Base-by-base conservation (phyloP, 306 rosid genomes). In the Ziziphus jujuba region DNA sequence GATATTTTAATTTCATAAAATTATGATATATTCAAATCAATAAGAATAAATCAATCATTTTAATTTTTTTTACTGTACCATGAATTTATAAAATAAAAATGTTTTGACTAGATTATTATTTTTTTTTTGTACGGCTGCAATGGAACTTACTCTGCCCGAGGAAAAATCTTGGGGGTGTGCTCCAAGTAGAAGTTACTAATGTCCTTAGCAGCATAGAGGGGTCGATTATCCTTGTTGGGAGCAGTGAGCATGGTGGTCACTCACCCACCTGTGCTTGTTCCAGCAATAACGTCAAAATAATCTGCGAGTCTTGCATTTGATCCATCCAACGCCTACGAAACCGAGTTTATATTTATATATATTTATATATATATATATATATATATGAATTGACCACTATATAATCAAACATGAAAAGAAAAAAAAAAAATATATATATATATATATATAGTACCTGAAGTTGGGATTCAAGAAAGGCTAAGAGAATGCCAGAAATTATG, bases 161-260 rank as follows among this genome's bases (percentile, higher is more conserved):
- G 82, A 28, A 81, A 81, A 34, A 81, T 81, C 56, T 44, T 45
- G 2, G 82, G 80, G 17, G 65, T 3, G 12, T 81, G 79, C 6
- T 77, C 62, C 8, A 77, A 61, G 53, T 81, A 81, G 64, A 81
- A 77, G 6, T 71, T 24, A 65, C 12, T 72, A 48, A 81, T 70
- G 65, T 73, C 77, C 31, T 77, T 62, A 0, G 86, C 86, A n/a
- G 79, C 70, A 34, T 14, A 81, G 38, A 81, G 5, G 25, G 82
- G 86, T 6, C 73, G 75, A 9, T 77, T 73, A n/a, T 74, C 59
- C 23, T 74, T 66, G 77, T 77, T 63, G 13, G 83, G 86, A 34
- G 82, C 80, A 43, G 86, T 34, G 19, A 81, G 56, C 72, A 45
- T 65, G 23, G 54, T 57, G 44, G 82, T 62, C 53, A 81, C 75